Percentiles rank a stretch among this genome's conserved stretches.
Evolutionary conservation across 805 yeast species (phyloP).

Genomic region (Allodekkera sacchari): DNA sequence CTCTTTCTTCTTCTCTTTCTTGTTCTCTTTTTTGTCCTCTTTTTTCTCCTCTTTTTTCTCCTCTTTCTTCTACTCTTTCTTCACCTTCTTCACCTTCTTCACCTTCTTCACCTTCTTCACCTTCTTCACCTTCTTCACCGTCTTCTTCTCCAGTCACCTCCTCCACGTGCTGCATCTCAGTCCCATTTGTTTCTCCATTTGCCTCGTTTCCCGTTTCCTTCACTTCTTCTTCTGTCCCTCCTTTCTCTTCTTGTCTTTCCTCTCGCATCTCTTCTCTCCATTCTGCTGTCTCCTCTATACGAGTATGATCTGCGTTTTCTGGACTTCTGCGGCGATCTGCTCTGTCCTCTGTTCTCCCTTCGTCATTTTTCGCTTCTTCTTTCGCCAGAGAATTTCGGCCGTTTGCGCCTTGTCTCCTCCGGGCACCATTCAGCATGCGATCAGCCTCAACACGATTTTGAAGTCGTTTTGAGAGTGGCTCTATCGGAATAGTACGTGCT

Average conservation of each 20-base stretch:
- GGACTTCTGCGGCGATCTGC: too few relatives aligned
- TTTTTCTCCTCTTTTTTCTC: neutral
- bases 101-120: slow-evolving; percentile 1
- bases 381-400: too few relatives aligned
- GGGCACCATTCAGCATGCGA: too few relatives aligned
- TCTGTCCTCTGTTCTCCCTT: too few relatives aligned
- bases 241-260: slow-evolving; percentile 1
- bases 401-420: too few relatives aligned
- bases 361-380: too few relatives aligned
- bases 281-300: neutral
- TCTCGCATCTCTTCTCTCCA: neutral
- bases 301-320: neutral
- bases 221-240: slow-evolving; percentile 1
- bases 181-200: slow-evolving; percentile 1
- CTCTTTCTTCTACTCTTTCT: slow-evolving; percentile 4
- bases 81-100: slow-evolving; percentile 8
- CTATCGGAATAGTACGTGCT: neutral
- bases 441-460: too few relatives aligned
- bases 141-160: slow-evolving; percentile 5
- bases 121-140: slow-evolving; percentile 4
- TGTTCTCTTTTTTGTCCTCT: neutral
- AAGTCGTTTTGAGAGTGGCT: too few relatives aligned
- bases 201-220: neutral
- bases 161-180: slow-evolving; percentile 1
- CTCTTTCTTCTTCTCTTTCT: slow-evolving; percentile 2